These are phyloP conservation scores for Cicer pinnatifidum DNA, from an alignment of 306 rosid genomes.

Conservation along the genomic window DNA sequence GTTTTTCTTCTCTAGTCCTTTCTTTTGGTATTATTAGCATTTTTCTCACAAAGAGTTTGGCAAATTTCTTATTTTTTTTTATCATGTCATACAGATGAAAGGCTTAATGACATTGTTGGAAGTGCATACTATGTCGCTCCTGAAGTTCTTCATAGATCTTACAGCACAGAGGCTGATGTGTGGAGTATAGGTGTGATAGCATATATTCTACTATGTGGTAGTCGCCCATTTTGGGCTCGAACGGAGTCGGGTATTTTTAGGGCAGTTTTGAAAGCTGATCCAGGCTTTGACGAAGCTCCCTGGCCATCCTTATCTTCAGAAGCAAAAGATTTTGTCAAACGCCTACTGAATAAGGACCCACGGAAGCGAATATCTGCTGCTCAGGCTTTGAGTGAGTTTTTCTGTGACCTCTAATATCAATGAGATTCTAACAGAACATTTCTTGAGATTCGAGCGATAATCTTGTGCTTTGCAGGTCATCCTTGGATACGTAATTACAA, in stretches of 20 bases:
- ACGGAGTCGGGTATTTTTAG: slow-evolving; percentile 95
- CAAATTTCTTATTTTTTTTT: slow-evolving; percentile 35
- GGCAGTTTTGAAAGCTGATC: slow-evolving; percentile 95
- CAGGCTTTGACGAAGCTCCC: slow-evolving; percentile 91
- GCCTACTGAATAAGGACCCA: slow-evolving; percentile 87
- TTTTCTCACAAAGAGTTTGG: slow-evolving; percentile 16
- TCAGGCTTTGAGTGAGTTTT: slow-evolving; percentile 85
- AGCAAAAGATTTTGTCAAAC: slow-evolving; percentile 95
- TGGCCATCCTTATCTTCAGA: slow-evolving; percentile 90
- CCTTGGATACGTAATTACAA: slow-evolving; percentile 85
- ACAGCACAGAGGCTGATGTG: slow-evolving; percentile 92
- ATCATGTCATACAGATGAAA: slow-evolving; percentile 70
- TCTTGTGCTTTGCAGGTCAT: slow-evolving; percentile 78
- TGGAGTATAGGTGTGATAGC: slow-evolving; percentile 99
- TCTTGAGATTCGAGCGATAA: slow-evolving; percentile 39
- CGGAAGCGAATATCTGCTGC: slow-evolving; percentile 95
- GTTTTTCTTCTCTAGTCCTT: slow-evolving; percentile 53
- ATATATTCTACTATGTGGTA: slow-evolving; percentile 95
- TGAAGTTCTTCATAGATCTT: slow-evolving; percentile 96
- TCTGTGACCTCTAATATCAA: slow-evolving; percentile 25
- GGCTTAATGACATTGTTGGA: slow-evolving; percentile 98
- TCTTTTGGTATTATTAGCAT: slow-evolving; percentile 42
- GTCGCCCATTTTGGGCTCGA: slow-evolving; percentile 99
- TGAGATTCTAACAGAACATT: slow-evolving; percentile 36
- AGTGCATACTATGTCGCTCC: slow-evolving; percentile 99